These are phyloP conservation scores for Melaleuca quinquenervia DNA, from an alignment of 345 rosid genomes.

Conservation along the genomic window DNA sequence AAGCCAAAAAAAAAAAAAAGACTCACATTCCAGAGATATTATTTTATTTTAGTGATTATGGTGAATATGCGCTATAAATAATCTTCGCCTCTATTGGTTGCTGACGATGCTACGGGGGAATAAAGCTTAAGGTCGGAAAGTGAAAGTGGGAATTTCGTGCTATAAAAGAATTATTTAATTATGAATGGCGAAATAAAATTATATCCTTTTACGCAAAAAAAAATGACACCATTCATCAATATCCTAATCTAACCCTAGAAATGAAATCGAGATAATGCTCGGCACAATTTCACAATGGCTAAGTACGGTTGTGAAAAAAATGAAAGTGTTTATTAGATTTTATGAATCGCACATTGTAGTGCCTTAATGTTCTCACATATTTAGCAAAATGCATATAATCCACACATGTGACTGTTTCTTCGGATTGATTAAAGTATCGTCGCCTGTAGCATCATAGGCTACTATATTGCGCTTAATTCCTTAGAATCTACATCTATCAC, in stretches of 20 bases:
- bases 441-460: neutral
- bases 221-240: neutral
- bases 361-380: neutral
- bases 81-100: neutral
- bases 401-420: neutral
- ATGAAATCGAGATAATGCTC: neutral
- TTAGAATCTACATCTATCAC: neutral
- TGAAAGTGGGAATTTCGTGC: neutral
- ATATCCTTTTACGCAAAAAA: neutral
- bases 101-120: neutral
- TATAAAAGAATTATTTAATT: neutral
- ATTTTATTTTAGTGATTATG: neutral
- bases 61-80: neutral
- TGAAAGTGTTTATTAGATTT: no score
- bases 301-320: neutral
- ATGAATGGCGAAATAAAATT: neutral
- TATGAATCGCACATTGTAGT: no score
- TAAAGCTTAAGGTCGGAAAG: neutral
- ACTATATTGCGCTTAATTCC: neutral
- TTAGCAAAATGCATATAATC: neutral
- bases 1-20: no score
- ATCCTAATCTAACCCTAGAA: neutral
- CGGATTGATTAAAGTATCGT: neutral
- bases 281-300: neutral
- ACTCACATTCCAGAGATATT: no score